phyloP scores from a whole-genome alignment of 768 basidiomycete species.

The Pholiota conissans region DNA sequence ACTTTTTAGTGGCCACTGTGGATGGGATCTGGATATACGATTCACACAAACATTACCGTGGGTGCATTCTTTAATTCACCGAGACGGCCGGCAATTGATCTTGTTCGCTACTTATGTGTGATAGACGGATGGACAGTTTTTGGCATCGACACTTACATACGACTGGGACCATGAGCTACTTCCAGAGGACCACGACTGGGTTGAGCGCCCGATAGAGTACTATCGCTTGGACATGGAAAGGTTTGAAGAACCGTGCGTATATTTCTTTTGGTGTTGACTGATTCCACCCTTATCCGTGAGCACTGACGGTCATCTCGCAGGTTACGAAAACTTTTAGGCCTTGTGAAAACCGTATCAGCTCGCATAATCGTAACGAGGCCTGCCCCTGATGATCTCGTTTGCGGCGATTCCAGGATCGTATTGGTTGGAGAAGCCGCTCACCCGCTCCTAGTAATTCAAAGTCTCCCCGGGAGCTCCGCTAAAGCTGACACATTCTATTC shows the following conservation, averaged over 20 bases:
- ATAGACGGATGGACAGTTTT: background rate
- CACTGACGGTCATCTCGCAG: background rate
- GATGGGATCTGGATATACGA: background rate
- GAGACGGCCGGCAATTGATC: background rate
- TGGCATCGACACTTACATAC: background rate
- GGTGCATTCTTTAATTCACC: background rate
- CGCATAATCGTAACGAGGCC: background rate
- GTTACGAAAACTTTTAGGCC: background rate
- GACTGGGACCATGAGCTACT: slow-evolving; percentile 6
- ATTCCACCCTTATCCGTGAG: background rate
- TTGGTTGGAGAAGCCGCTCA: slow-evolving; percentile 66
- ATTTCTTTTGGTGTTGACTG: background rate
- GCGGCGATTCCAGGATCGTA: slow-evolving; percentile 45
- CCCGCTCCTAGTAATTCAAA: slow-evolving; percentile 43
- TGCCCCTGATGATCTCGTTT: slow-evolving; percentile 43
- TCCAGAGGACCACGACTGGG: slow-evolving; percentile 26
- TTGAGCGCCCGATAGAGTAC: background rate
- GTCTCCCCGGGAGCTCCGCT: no score
- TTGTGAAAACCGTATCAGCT: background rate
- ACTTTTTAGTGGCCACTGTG: background rate
- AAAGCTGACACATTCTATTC: background rate
- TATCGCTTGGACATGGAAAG: background rate
- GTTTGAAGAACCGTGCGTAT: background rate
- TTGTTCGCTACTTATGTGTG: background rate
- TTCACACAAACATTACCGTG: background rate